phyloP scores from a whole-genome alignment of 148 eudicot species.

The Talinum fruticosum region DNA sequence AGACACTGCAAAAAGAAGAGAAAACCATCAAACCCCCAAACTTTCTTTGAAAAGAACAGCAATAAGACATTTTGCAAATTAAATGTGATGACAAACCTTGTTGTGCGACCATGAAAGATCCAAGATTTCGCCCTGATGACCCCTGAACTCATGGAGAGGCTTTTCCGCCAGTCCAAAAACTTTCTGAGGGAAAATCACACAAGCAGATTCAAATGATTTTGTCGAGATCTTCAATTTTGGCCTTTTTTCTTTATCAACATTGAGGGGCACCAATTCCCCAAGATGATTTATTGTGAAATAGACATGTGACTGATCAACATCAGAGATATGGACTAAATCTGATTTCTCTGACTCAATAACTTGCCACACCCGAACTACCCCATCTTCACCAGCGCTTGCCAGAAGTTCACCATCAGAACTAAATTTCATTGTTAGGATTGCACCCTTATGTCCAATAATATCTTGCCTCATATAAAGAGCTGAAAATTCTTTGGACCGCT shows the following conservation, averaged over 20 bases:
- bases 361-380: slow-evolving; percentile 76
- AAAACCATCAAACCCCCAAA: neutral
- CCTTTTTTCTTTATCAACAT: slow-evolving; percentile 41
- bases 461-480: slow-evolving; percentile 67
- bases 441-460: slow-evolving; percentile 68
- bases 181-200: slow-evolving; percentile 69
- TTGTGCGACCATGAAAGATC: slow-evolving; percentile 83
- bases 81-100: slow-evolving; percentile 51
- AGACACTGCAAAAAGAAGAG: slow-evolving; percentile 44
- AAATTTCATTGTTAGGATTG: slow-evolving; percentile 77
- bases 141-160: slow-evolving; percentile 79
- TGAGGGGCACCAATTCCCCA: slow-evolving; percentile 51
- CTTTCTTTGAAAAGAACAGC: neutral
- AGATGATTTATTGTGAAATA: slow-evolving; percentile 50
- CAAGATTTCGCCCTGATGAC: slow-evolving; percentile 74
- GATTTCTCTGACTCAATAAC: slow-evolving; percentile 56
- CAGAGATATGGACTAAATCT: slow-evolving; percentile 31
- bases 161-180: slow-evolving; percentile 58
- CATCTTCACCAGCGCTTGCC: slow-evolving; percentile 88
- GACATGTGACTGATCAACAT: slow-evolving; percentile 46
- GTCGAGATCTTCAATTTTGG: slow-evolving; percentile 36
- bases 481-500: slow-evolving; percentile 64
- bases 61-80: neutral
- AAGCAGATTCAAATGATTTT: slow-evolving; percentile 56
- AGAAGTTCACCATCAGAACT: slow-evolving; percentile 73